phyloP scores from a whole-genome alignment of 1,139 yeast genomes.

The Geotrichum citri-aurantii region DNA sequence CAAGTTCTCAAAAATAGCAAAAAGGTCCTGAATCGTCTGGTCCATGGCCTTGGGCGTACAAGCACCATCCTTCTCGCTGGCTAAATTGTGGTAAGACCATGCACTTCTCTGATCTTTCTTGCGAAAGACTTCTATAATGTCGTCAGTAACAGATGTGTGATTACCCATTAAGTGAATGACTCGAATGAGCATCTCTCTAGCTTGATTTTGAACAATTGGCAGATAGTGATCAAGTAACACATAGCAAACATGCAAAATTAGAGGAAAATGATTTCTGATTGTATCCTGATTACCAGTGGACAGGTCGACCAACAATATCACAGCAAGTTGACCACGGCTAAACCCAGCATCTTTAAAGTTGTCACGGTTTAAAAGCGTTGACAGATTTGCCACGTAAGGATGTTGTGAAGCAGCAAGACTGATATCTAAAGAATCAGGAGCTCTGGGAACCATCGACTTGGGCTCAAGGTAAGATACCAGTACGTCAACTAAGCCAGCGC shows the following conservation, averaged over 20 bases:
- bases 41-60: constrained; percentile 88
- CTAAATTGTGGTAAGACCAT: constrained; percentile 87
- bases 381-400: constrained; percentile 73
- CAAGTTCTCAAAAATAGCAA: constrained; percentile 50
- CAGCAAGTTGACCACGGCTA: constrained; percentile 81
- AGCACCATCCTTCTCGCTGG: constrained; percentile 72
- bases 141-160: constrained; percentile 43
- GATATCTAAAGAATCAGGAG: constrained; percentile 34
- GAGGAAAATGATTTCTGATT: constrained; percentile 47
- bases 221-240: constrained; percentile 84
- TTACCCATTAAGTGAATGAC: constrained; percentile 54
- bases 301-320: constrained; percentile 77
- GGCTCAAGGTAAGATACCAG: constrained; percentile 71
- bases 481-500: constrained; percentile 53
- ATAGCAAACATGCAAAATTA: constrained; percentile 76
- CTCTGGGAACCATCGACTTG: constrained; percentile 77
- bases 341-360: constrained; percentile 70
- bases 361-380: constrained; percentile 47
- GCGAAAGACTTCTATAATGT: constrained; percentile 46
- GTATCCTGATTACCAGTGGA: constrained; percentile 44
- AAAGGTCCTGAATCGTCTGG: constrained; percentile 57
- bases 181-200: constrained; percentile 67
- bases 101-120: constrained; percentile 41
- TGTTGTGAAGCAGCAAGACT: constrained; percentile 35
- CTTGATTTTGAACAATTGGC: constrained; percentile 76